Evolutionary conservation across 495 filamentous ascomycete genomes (phyloP).

Genomic region (Massariosphaeria phaeospora): DNA sequence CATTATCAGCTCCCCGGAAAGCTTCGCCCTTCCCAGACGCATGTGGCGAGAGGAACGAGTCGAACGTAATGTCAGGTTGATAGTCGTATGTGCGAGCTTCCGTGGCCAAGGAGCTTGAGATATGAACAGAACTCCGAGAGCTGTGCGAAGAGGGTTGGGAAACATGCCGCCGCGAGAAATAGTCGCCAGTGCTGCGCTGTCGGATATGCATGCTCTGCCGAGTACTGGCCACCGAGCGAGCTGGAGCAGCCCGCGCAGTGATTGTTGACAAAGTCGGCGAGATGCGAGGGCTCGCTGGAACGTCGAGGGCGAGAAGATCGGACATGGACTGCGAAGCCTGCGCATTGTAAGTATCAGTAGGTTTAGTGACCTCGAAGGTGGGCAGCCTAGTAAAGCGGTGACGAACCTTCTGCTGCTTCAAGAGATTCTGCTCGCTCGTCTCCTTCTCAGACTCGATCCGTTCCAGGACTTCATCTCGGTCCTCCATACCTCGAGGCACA

Average conservation of each 20-base stretch:
- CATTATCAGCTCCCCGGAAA: conserved; percentile 11
- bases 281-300: not conserved
- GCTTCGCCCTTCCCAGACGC: conserved; percentile 23
- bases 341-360: not conserved
- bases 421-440: not conserved
- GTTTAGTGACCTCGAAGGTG: not conserved
- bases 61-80: conserved; percentile 14
- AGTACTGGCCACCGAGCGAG: too few species aligned
- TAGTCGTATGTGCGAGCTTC: not conserved
- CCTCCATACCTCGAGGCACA: not conserved
- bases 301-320: not conserved
- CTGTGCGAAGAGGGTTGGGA: not conserved
- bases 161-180: not conserved
- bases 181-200: conserved; percentile 3
- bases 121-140: not conserved
- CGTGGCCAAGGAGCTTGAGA: conserved; percentile 3
- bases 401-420: not conserved
- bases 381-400: not conserved
- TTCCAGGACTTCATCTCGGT: not conserved
- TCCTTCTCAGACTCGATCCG: not conserved
- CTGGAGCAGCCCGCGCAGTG: not conserved
- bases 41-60: conserved; percentile 17
- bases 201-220: not conserved
- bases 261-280: not conserved
- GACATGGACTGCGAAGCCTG: not conserved